Evolutionary conservation across 371 early-diverging fungal genomes (phyloP), one percentile per base, ranked within the genome.

Genomic region (Mucor velutinosus): DNA sequence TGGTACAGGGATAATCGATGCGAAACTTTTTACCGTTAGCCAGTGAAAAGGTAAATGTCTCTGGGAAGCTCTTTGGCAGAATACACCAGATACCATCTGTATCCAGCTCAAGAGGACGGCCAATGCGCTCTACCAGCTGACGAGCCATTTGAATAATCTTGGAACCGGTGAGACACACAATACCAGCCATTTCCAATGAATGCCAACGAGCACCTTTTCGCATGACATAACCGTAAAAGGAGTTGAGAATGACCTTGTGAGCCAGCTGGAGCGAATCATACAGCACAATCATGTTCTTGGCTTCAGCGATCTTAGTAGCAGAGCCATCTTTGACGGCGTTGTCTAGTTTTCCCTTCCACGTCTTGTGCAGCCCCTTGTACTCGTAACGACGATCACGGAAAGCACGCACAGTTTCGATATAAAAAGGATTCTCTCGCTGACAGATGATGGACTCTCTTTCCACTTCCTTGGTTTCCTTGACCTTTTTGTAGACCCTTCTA

Each of bases 71-170:
- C 19, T 87, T 78, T 0, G 99, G 99, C 37, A 99, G 80, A 32
- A 98, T 93, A 79, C 98, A 98, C 99, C 99, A 99, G 72, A 99
- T 99, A 65, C 99, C 99, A 76, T 99, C 99, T 8, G 99, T 99
- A 79, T 99, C 99, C 60, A 99, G 77, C 83, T 99, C 99, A 7
- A 99, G 85, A 3, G 99, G 97, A 17, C 97, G 88, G 8, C 99
- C 99, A 57, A 99, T 83, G 49, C 93, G 90, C 69, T 99, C 99
- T 1, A 99, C 93, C 8, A 97, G 83, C 56, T 91, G 80, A 32
- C 97, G 90, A 10, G 99, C 99, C 87, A 95, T 89, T 77, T 97
- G 99, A 72, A 99, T 99, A 73, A 99, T 99, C 27, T 87, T 88
- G 1, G 99, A 94, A 15, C 99, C 99, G 1, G 98, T 97, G 71